A percentile compares a stretch with the other conserved stretches of the same genome.
phyloP scores from a whole-genome alignment of 139 green algal genomes.

The Ostreobium quekettii region DNA sequence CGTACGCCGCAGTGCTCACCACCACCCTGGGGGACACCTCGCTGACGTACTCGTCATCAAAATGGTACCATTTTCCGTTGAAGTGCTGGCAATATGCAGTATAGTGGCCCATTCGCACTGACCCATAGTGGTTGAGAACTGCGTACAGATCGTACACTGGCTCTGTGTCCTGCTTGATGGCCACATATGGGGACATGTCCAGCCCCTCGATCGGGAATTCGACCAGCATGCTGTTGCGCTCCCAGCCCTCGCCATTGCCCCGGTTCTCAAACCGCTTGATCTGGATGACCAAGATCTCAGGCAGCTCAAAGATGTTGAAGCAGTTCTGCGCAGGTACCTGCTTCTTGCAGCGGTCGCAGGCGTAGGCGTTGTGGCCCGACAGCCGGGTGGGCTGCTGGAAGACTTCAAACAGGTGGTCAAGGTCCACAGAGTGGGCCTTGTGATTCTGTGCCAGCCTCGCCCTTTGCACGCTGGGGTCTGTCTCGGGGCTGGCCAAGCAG shows the following conservation, averaged over 20 bases:
- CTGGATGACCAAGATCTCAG: conserved; percentile 89
- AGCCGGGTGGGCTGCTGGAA: too few species aligned
- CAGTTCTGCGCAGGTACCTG: too few species aligned
- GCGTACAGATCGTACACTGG: conserved; percentile 84
- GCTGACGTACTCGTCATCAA: conserved; percentile 66
- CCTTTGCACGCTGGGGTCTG: too few species aligned
- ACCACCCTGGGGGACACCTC: conserved; percentile 18
- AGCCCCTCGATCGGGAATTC: conserved; percentile 47
- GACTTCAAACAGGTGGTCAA: too few species aligned
- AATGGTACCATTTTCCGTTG: conserved; percentile 65
- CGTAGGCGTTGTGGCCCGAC: too few species aligned
- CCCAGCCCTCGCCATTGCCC: conserved; percentile 12
- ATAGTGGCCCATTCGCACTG: conserved; percentile 91
- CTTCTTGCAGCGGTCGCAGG: too few species aligned
- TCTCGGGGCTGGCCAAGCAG: too few species aligned
- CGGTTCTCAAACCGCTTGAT: conserved; percentile 91
- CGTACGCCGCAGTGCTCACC: conserved; percentile 64
- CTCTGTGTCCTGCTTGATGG: conserved; percentile 22
- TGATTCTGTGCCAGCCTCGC: too few species aligned
- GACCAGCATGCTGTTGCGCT: neutral
- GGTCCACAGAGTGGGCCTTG: too few species aligned
- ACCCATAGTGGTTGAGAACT: conserved; percentile 88
- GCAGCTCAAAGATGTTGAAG: too few species aligned
- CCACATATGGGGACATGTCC: conserved; percentile 56
- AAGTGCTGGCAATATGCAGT: conserved; percentile 63